Evolutionary conservation across 371 early-diverging fungal genomes (phyloP).

Genomic region (Mucor piriformis): DNA sequence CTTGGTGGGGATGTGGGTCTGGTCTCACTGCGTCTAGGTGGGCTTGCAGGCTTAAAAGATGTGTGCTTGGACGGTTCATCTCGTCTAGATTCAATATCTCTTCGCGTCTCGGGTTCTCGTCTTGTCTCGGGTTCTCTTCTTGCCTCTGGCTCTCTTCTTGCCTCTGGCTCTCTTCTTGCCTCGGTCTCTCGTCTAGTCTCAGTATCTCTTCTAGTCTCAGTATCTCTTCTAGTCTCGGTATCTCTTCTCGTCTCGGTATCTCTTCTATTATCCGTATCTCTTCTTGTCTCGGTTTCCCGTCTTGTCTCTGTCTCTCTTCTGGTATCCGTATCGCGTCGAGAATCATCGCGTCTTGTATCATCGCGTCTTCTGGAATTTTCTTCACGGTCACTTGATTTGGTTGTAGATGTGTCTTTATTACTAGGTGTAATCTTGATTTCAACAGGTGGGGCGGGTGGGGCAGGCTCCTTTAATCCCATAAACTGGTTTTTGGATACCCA

Average conservation of each 20-base stretch:
- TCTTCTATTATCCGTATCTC: background rate
- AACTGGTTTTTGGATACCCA: constrained; percentile 41
- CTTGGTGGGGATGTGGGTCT: background rate
- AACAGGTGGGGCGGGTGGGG: constrained; percentile 18
- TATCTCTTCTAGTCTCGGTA: no score
- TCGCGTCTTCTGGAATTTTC: background rate
- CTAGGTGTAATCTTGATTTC: constrained; percentile 12
- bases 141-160: no score
- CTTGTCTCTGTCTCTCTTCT: background rate
- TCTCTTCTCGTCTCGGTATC: background rate
- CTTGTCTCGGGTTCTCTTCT: background rate
- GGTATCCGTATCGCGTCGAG: constrained; percentile 3
- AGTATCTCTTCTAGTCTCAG: no score
- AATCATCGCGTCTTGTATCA: background rate
- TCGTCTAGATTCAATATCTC: background rate
- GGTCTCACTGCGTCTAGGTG: background rate
- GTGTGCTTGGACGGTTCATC: constrained; percentile 6
- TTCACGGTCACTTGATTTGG: background rate
- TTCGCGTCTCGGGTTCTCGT: background rate
- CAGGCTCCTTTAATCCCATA: constrained; percentile 23
- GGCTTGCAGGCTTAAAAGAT: background rate
- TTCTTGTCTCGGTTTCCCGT: background rate
- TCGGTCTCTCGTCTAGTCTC: no score
- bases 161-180: no score
- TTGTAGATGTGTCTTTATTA: background rate